Evolutionary conservation across 352 stramenopile genomes (phyloP).

Genomic region (Phytophthora rubi): DNA sequence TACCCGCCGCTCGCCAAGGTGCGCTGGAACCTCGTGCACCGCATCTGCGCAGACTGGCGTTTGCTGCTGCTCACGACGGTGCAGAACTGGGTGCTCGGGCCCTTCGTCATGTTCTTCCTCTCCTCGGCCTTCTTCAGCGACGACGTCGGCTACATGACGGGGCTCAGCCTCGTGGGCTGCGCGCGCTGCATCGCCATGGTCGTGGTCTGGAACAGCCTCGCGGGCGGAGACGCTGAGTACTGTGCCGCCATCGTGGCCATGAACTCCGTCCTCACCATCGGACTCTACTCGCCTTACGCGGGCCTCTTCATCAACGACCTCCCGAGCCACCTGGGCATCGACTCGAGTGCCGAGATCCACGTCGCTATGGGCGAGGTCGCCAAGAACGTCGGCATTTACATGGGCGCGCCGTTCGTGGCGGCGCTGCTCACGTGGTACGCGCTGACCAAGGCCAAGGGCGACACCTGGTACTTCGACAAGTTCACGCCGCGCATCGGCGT

Average conservation of each 20-base stretch:
- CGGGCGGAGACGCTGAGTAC: conserved; percentile 64
- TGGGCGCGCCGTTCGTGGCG: conserved; percentile 55
- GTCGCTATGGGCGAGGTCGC: conserved; percentile 52
- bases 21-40: conserved; percentile 60
- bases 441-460: conserved; percentile 44
- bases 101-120: conserved; percentile 64
- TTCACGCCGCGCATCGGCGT: conserved; percentile 55
- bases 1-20: conserved; percentile 60
- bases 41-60: conserved; percentile 48
- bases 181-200: conserved; percentile 80
- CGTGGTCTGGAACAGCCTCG: conserved; percentile 73
- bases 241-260: conserved; percentile 71
- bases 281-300: conserved; percentile 65
- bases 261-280: conserved; percentile 72
- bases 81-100: conserved; percentile 65
- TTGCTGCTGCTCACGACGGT: conserved; percentile 60
- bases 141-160: conserved; percentile 60
- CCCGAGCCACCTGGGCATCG: conserved; percentile 43
- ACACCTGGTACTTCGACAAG: conserved; percentile 49
- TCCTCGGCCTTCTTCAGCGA: conserved; percentile 51
- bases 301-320: conserved; percentile 64
- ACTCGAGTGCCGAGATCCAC: conserved; percentile 43
- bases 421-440: conserved; percentile 47
- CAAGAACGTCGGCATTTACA: conserved; percentile 67
- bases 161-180: conserved; percentile 65